phyloP scores from a whole-genome alignment of 176 grass and related monocot species.

The Puya raimondii region DNA sequence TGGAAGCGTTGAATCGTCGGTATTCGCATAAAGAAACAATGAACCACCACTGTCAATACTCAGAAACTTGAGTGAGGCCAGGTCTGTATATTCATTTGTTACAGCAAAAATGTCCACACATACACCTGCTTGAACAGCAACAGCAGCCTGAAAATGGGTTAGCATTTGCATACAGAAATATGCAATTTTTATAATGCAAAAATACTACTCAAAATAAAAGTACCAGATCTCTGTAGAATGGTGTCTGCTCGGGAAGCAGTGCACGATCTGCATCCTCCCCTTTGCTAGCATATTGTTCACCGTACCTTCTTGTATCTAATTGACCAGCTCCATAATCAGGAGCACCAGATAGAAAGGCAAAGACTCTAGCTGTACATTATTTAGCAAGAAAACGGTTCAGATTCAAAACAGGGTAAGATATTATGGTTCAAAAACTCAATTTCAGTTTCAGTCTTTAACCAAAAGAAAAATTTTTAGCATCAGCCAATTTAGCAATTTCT shows the following conservation, averaged over 20 bases:
- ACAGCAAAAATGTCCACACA: slow-evolving; percentile 92
- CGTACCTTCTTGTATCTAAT: slow-evolving; percentile 81
- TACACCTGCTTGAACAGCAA: slow-evolving; percentile 91
- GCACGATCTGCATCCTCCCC: slow-evolving; percentile 72
- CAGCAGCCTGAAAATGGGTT: slow-evolving; percentile 56
- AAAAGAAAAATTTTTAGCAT: no score
- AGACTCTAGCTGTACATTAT: slow-evolving; percentile 67
- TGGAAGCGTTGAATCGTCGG: slow-evolving; percentile 87
- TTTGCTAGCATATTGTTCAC: slow-evolving; percentile 92
- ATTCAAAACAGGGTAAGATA: not conserved
- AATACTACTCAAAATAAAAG: slow-evolving; percentile 14
- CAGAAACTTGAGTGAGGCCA: slow-evolving; percentile 91
- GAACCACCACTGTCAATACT: slow-evolving; percentile 96
- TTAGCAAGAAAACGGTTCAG: slow-evolving; percentile 24
- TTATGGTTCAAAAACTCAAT: slow-evolving; percentile 1
- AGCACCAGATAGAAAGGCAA: slow-evolving; percentile 87
- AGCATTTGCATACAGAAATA: slow-evolving; percentile 15
- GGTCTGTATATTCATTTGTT: slow-evolving; percentile 93
- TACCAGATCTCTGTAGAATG: slow-evolving; percentile 95
- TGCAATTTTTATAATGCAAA: not conserved
- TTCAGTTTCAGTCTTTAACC: no score
- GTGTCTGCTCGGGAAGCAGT: slow-evolving; percentile 86
- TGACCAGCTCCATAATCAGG: slow-evolving; percentile 93
- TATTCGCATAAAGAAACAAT: slow-evolving; percentile 78
- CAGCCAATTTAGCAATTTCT: no score